Percentiles rank a stretch among this genome's conserved stretches.
Evolutionary conservation across 2,329 filamentous ascomycete genomes (phyloP).

Genomic region (Stachybotrys elegans): DNA sequence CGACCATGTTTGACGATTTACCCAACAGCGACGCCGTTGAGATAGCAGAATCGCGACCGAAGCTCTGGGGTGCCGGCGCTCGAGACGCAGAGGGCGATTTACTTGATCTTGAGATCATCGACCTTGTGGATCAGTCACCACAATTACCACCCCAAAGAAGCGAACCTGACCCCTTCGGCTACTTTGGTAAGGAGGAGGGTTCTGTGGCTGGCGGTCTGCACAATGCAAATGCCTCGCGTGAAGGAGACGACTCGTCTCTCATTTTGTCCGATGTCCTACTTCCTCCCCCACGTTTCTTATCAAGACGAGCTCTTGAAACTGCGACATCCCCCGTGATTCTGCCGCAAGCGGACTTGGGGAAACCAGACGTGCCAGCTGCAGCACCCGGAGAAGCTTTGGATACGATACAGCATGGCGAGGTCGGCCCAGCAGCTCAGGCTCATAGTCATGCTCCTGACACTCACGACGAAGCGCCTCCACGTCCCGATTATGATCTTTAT

Average conservation of each 20-base stretch:
- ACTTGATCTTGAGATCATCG: conserved; percentile 56
- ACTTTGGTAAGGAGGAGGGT: conserved; percentile 16
- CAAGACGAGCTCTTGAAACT: no score
- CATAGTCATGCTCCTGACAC: no score
- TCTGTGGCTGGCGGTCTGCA: neutral
- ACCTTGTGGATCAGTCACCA: conserved; percentile 45
- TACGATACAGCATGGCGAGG: no score
- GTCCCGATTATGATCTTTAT: conserved; percentile 55
- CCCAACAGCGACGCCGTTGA: conserved; percentile 34
- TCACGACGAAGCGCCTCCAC: no score
- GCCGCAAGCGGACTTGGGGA: no score
- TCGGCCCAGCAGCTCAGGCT: no score
- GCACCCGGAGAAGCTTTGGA: no score
- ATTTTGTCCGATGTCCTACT: conserved; percentile 18
- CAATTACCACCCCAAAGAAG: conserved; percentile 13
- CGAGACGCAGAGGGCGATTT: conserved; percentile 61
- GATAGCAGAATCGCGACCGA: conserved; percentile 22
- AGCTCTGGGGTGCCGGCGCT: conserved; percentile 68
- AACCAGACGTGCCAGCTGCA: no score
- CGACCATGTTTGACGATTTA: conserved; percentile 33
- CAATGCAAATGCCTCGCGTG: no score
- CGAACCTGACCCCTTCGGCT: conserved; percentile 34
- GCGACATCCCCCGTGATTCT: no score
- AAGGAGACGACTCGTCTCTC: conserved; percentile 16
- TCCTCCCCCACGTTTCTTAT: no score